Evolutionary conservation across 345 rosid genomes (phyloP), one percentile per base, ranked within the genome.

Genomic region (Diplotaxis tenuifolia): DNA sequence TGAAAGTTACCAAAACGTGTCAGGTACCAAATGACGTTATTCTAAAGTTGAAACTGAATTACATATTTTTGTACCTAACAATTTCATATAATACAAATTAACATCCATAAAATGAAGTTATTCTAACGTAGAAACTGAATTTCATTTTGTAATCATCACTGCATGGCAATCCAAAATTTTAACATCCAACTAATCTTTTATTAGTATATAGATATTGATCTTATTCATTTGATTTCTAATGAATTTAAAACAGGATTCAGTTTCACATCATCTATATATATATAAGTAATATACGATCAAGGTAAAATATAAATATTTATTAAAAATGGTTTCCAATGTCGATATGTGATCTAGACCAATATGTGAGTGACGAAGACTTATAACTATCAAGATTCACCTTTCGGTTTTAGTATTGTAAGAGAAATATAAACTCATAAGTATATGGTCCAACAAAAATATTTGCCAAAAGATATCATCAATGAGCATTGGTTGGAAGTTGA

Each of bases 401-500:
- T 53, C 27, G 15, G 59, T 21, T 54, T 54, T 54, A 23, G 19
- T 53, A 3, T 20, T 53, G 14, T 21, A 3, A 21, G 12, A 53
- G 28, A 53, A 21, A 21, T 21, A 53, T 20, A 53, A 53, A 20
- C 58, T 53, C 28, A 54, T 23, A 54, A 20, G 27, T 16, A 16
- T 6, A 54, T 54, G 59, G 59, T 21, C 57, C 57, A 53, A 16
- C 20, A 38, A n/a, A 9, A 27, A 5, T 10, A 16, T 16, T 25
- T 20, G 16, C 32, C 3, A 52, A 52, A 19, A 19, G 16, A 28
- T 52, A 32, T 29, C 56, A 12, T 59, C 53, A 34, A 49, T 49
- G 42, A 38, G 50, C 64, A 62, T 7, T 75, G 64, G 74, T 53
- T 62, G 71, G 65, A 69, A 68, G 49, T 53, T 68, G 70, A 40